Base-by-base conservation (phyloP, 2,329 filamentous ascomycete species). In the Apiospora marii region DNA sequence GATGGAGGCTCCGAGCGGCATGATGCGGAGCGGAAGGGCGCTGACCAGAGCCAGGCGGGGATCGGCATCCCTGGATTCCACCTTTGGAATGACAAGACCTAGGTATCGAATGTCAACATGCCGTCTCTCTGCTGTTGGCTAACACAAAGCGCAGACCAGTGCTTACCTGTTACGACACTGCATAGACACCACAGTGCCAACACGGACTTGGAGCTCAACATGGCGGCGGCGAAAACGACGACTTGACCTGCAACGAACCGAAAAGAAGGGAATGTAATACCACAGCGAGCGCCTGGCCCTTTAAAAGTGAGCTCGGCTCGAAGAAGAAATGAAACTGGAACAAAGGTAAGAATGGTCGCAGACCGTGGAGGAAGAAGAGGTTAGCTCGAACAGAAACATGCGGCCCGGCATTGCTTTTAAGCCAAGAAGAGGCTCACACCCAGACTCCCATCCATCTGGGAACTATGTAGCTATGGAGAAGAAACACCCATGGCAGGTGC, bases 1-100 rank as follows among this genome's bases (percentile, higher is more conserved):
- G 72, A 84, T 81, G 53, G 82, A 83, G 48, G 81, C 82, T 19
- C 83, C 83, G 1, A 84, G 76, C 0, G 82, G 81, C 80, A 84
- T 83, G 48, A 83, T 79, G 13, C 80, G 77, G 27, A 81, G 73
- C 30, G 76, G 74, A 13, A 80, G 69, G 44, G 77, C 77, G 16
- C 75, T 71, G 16, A 72, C 77, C 70, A 79, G 53, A n/a, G 70
- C 70, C 10, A 48, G n/a, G 22, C 27, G 37, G 13, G 41, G 41
- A 10, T 70, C 68, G 34, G 22, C 37, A 22, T 70, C 46, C 68
- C 48, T 51, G 24, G 49, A 12, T 19, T 58, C 34, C 46, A 70
- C n/a, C 27, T 43, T 53, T 16, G 68, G 68, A 13, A 70, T 43
- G 48, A 48, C 68, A 22, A 70, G 48, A 51, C 68, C 68, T 70